These are phyloP conservation scores for Hemerocallis citrina DNA, from an alignment of 106 monocot species.

Conservation along the genomic window DNA sequence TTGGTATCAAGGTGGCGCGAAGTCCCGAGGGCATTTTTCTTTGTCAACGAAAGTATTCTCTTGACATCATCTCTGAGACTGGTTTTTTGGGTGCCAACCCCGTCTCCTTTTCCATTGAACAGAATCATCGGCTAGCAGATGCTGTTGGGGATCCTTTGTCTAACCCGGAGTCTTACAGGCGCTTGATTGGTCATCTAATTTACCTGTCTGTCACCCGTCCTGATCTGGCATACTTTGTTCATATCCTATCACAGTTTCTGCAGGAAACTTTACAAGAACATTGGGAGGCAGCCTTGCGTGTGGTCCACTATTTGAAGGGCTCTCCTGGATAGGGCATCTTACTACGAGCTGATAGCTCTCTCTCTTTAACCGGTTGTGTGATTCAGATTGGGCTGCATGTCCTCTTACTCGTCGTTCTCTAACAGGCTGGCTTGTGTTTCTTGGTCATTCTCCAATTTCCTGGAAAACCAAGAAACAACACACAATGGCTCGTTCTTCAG, in stretches of 20 bases:
- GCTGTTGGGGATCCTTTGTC: background rate
- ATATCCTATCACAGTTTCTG: background rate
- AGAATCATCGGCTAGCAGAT: background rate
- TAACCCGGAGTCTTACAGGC: background rate
- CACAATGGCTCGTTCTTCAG: background rate
- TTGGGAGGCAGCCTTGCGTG: background rate
- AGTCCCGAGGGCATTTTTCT: background rate
- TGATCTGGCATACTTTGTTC: background rate
- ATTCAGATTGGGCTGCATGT: no score
- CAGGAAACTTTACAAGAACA: no score
- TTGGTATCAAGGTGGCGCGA: background rate
- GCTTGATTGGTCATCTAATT: background rate
- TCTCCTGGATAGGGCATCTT: background rate
- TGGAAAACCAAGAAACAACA: conserved; percentile 2
- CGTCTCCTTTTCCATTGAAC: background rate
- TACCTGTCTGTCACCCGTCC: background rate
- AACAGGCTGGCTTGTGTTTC: background rate
- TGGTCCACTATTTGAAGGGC: background rate
- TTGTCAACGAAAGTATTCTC: background rate
- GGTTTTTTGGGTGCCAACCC: no score
- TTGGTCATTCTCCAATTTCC: background rate
- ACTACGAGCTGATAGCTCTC: background rate
- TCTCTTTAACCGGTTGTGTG: no score
- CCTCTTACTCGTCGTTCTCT: no score
- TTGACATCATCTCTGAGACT: background rate